Conservation (phyloP, 2,329 filamentous ascomycete genomes). For the Paecilomyces sp. region DNA sequence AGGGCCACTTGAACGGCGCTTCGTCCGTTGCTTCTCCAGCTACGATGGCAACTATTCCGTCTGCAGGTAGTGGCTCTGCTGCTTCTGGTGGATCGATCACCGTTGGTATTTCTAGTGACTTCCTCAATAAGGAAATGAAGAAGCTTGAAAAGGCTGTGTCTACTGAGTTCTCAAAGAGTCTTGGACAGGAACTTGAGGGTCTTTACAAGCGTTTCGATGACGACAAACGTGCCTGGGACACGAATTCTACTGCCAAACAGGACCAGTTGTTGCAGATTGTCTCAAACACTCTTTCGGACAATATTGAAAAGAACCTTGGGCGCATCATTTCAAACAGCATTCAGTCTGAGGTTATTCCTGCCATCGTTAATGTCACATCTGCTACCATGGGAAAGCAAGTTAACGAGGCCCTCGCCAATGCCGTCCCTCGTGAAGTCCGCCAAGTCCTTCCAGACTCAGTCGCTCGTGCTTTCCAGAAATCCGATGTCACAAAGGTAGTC, state of each 20-base stretch:
- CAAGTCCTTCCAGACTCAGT: slow-evolving; percentile 61
- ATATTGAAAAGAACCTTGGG: slow-evolving; percentile 67
- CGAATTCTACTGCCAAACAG: slow-evolving; percentile 57
- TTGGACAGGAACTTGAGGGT: slow-evolving; percentile 45
- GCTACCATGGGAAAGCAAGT: slow-evolving; percentile 67
- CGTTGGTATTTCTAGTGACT: slow-evolving; percentile 45
- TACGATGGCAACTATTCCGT: slow-evolving; percentile 1
- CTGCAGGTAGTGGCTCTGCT: background rate
- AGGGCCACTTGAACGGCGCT: background rate
- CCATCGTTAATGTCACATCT: slow-evolving; percentile 60
- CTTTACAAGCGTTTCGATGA: slow-evolving; percentile 59
- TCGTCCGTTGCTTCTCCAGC: slow-evolving; percentile 2
- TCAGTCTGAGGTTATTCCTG: slow-evolving; percentile 66
- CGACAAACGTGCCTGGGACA: slow-evolving; percentile 60
- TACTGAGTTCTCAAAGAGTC: slow-evolving; percentile 40
- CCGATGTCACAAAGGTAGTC: slow-evolving; percentile 64
- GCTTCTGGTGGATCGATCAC: slow-evolving; percentile 18
- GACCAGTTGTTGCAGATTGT: slow-evolving; percentile 63
- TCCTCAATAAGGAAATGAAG: slow-evolving; percentile 55
- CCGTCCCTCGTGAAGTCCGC: slow-evolving; percentile 67
- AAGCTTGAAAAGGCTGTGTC: slow-evolving; percentile 45
- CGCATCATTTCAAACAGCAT: slow-evolving; percentile 72
- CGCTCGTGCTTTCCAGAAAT: slow-evolving; percentile 62
- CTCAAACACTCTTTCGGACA: slow-evolving; percentile 61
- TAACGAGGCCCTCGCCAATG: slow-evolving; percentile 56